Base-by-base conservation (phyloP, 345 rosid species). In the Hibiscus mutabilis region DNA sequence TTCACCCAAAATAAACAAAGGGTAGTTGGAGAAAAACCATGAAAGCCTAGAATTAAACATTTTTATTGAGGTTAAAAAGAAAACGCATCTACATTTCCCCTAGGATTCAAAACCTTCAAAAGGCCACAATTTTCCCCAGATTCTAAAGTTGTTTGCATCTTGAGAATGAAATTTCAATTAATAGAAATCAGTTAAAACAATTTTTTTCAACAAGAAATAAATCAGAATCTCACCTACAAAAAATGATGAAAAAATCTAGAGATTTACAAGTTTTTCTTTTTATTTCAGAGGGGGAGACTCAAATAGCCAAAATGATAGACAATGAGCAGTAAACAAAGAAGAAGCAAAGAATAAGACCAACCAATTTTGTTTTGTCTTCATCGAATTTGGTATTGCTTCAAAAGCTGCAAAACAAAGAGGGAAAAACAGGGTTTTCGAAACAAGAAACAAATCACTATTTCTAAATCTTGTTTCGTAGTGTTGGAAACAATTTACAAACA, bases 81-180 rank as follows among this genome's bases (percentile, higher is more conserved):
- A n/a, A n/a, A n/a, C n/a, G n/a, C n/a, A n/a, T n/a, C n/a, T n/a
- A n/a, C n/a, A n/a, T 69, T 69, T 55, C 12, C 46, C 49, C 33
- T 3, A 51, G 19, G 22, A 16, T 69, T 44, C 8, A 55, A 62
- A 69, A 69, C 33, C 33, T 56, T 14, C 64, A 37, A 70, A 69
- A 35, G 73, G 16, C 35, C 53, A 70, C 47, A 61, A 73, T 81
- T 82, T 79, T 76, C 60, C 52, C 66, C 18, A 60, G 74, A 60
- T 60, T 61, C 37, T 69, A 29, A 73, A 70, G 33, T 40, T 22
- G n/a, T 78, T 82, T 83, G 80, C 79, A 78, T 27, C 78, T 73
- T 37, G 57, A 63, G 37, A 74, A 78, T 64, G 49, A 65, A 71
- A 44, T 53, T 72, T 72, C 29, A 60, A 61, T 66, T 2, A 66